phyloP scores from a whole-genome alignment of 495 filamentous ascomycete species.

The Hyaloscypha hepaticicola region DNA sequence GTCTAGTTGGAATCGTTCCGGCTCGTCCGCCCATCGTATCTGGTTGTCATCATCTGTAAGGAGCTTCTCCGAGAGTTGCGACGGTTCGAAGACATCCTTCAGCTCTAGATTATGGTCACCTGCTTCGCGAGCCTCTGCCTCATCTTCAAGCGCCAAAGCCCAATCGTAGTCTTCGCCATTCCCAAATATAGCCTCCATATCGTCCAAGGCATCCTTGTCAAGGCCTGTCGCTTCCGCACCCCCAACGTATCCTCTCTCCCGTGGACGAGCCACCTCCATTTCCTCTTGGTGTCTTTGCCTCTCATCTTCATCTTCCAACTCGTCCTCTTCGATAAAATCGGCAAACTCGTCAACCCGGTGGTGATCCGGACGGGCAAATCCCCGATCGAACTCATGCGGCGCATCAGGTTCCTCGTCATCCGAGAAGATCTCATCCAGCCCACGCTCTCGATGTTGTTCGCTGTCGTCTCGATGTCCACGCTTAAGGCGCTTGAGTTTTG shows the following conservation, averaged over 20 bases:
- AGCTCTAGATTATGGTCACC: slow-evolving; percentile 74
- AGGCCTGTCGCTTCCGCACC: slow-evolving; percentile 69
- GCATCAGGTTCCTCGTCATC: slow-evolving; percentile 82
- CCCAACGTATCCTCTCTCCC: slow-evolving; percentile 62
- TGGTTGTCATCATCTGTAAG: slow-evolving; percentile 92
- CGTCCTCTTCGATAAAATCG: slow-evolving; percentile 97
- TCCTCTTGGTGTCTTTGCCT: slow-evolving; percentile 77
- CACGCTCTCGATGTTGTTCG: slow-evolving; percentile 59
- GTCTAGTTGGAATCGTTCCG: slow-evolving; percentile 90
- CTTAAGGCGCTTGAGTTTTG: slow-evolving; percentile 93
- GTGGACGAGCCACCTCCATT: slow-evolving; percentile 75
- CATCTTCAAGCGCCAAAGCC: slow-evolving; percentile 82
- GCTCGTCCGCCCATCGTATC: slow-evolving; percentile 83
- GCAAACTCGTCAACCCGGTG: slow-evolving; percentile 81
- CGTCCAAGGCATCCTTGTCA: slow-evolving; percentile 86
- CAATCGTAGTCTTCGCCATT: slow-evolving; percentile 94
- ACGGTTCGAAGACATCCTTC: slow-evolving; percentile 97
- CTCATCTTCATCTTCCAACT: slow-evolving; percentile 82
- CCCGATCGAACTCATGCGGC: slow-evolving; percentile 45
- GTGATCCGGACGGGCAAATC: slow-evolving; percentile 49
- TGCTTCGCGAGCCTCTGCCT: slow-evolving; percentile 67
- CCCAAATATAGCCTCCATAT: slow-evolving; percentile 94
- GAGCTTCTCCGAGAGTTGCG: slow-evolving; percentile 87
- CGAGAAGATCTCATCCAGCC: slow-evolving; percentile 86
- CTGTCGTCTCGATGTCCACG: slow-evolving; percentile 80